Percentiles rank a stretch among this genome's conserved stretches.
Evolutionary conservation across 2,329 filamentous ascomycete genomes (phyloP).

Genomic region (Xylaria sp.): DNA sequence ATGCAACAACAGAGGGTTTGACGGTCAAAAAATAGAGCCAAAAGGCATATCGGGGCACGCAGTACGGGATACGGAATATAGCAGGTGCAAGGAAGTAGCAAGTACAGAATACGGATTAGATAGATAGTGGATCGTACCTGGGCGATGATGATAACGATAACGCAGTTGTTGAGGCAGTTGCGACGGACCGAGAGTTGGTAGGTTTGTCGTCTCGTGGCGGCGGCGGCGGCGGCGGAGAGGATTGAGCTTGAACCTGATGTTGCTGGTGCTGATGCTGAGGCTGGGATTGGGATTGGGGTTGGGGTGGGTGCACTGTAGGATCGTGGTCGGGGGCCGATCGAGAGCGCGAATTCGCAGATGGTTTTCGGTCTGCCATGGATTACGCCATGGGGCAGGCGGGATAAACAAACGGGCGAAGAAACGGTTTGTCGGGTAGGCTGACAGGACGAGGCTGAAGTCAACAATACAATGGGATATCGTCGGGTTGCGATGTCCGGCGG

Average conservation of each 20-base stretch:
- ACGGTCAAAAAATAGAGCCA: not conserved
- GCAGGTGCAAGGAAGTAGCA: not conserved
- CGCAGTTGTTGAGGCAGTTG: slow-evolving; percentile 23
- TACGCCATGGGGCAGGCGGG: slow-evolving; percentile 49
- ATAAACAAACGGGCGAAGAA: not conserved
- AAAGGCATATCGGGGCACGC: slow-evolving; percentile 5
- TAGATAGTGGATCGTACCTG: slow-evolving; percentile 26
- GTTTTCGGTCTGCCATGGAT: slow-evolving; percentile 62
- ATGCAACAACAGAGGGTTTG: slow-evolving; percentile 1
- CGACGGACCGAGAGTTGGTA: slow-evolving; percentile 22
- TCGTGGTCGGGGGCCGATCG: slow-evolving; percentile 53
- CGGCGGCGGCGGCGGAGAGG: slow-evolving; percentile 6
- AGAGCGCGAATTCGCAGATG: slow-evolving; percentile 42
- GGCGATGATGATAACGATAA: slow-evolving; percentile 24
- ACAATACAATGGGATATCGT: slow-evolving; percentile 5
- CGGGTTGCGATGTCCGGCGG: slow-evolving; percentile 10
- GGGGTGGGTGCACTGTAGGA: slow-evolving; percentile 44
- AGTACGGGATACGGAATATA: not conserved
- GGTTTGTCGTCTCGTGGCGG: slow-evolving; percentile 3
- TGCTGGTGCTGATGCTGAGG: not conserved
- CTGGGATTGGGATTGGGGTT: not conserved
- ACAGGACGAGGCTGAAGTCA: slow-evolving; percentile 1
- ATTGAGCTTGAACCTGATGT: not conserved
- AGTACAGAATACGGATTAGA: too few species aligned
- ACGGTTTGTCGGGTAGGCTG: slow-evolving; percentile 4